These are phyloP conservation scores for Amanita subjunquillea DNA, from an alignment of 768 basidiomycete genomes.

Conservation along the genomic window DNA sequence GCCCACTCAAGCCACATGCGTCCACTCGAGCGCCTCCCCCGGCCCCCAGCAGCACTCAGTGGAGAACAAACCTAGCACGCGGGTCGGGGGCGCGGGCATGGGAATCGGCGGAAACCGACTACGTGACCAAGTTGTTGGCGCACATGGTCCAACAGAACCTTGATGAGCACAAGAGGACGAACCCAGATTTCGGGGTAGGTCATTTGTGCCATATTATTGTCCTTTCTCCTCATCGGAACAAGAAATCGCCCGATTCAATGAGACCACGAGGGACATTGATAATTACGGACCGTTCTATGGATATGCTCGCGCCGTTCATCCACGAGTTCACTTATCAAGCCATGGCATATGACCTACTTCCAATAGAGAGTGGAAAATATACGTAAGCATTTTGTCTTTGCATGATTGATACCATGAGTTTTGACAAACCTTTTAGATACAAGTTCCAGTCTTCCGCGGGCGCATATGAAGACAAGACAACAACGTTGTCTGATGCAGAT, in stretches of 20 bases:
- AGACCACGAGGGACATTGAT: slow-evolving; percentile 75
- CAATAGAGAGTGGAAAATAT: slow-evolving; percentile 85
- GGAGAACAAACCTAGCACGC: slow-evolving; percentile 75
- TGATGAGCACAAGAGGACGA: slow-evolving; percentile 79
- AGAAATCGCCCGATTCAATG: slow-evolving; percentile 46
- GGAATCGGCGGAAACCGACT: slow-evolving; percentile 65
- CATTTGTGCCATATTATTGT: background rate
- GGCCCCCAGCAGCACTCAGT: slow-evolving; percentile 51
- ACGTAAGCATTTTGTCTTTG: slow-evolving; percentile 41
- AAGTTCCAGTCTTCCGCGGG: slow-evolving; percentile 89
- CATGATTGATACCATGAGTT: background rate
- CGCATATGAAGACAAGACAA: slow-evolving; percentile 79
- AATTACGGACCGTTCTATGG: slow-evolving; percentile 96
- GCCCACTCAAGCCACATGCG: slow-evolving; percentile 62
- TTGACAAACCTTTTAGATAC: slow-evolving; percentile 41
- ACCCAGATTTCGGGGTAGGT: slow-evolving; percentile 82
- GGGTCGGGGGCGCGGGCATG: slow-evolving; percentile 59
- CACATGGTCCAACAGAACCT: slow-evolving; percentile 74
- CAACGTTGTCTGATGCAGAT: slow-evolving; percentile 78
- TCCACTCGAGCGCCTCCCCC: slow-evolving; percentile 61
- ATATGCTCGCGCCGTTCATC: slow-evolving; percentile 78
- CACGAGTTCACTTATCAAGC: slow-evolving; percentile 99
- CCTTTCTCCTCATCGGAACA: slow-evolving; percentile 2
- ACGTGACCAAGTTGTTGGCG: slow-evolving; percentile 74
- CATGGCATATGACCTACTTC: slow-evolving; percentile 92